phyloP scores from a whole-genome alignment of 2,329 filamentous ascomycete genomes.

The Colletotrichum camelliae region DNA sequence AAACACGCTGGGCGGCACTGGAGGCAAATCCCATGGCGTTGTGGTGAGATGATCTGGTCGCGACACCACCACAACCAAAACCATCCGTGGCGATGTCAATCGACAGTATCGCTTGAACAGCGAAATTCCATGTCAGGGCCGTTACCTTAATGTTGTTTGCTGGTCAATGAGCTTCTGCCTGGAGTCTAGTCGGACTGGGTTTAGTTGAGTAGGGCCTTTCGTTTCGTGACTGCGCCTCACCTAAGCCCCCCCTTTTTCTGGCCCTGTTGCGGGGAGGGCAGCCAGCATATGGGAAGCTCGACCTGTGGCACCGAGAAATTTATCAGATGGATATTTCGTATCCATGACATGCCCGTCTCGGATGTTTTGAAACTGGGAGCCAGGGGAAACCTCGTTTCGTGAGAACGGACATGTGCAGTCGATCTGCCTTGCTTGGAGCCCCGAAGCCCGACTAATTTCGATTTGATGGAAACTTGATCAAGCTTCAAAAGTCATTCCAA shows the following conservation, averaged over 20 bases:
- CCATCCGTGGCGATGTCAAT: not conserved
- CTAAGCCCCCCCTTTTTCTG: not conserved
- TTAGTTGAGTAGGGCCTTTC: not conserved
- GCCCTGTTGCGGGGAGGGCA: not conserved
- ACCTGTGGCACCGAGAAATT: not conserved
- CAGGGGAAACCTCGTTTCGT: not conserved
- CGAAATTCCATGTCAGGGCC: not conserved
- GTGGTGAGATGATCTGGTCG: not conserved
- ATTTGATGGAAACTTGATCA: accelerated
- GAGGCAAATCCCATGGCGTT: not conserved
- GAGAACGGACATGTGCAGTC: not conserved
- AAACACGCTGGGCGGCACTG: not conserved
- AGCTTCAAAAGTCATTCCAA: not conserved
- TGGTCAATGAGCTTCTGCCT: not conserved
- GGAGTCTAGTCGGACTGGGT: not conserved
- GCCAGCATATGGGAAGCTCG: not conserved
- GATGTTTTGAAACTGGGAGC: not conserved
- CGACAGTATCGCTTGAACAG: not conserved
- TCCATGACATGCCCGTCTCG: not conserved
- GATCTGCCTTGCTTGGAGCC: not conserved
- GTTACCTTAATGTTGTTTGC: not conserved
- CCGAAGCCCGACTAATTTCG: not conserved
- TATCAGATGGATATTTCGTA: not conserved
- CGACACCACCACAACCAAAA: not conserved
- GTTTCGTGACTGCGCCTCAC: not conserved